phyloP scores from a whole-genome alignment of 2,329 filamentous ascomycete genomes.

The Eurotiales sp. region DNA sequence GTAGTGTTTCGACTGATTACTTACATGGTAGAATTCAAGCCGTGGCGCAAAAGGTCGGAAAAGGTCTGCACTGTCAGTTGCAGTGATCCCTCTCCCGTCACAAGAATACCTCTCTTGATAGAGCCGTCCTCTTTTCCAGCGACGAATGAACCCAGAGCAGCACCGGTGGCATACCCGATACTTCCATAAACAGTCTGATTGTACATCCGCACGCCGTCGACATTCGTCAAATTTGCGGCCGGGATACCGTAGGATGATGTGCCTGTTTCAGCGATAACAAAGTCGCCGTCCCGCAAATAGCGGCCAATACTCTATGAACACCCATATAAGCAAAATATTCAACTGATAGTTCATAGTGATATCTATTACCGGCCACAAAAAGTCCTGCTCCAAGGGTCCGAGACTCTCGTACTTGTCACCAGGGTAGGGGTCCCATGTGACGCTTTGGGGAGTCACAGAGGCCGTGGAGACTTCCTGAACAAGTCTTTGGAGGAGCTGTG shows the following conservation, averaged over 20 bases:
- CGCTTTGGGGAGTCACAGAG: neutral
- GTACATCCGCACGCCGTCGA: conserved; percentile 10
- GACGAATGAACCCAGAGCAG: conserved; percentile 21
- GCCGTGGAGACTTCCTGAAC: neutral
- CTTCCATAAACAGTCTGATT: conserved; percentile 26
- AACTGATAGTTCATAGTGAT: neutral
- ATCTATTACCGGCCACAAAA: conserved; percentile 5
- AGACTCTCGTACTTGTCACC: neutral
- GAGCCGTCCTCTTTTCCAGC: conserved; percentile 20
- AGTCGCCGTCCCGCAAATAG: conserved; percentile 3
- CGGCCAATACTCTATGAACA: neutral
- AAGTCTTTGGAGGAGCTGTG: neutral
- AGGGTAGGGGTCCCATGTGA: conserved; percentile 8
- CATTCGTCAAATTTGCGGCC: neutral
- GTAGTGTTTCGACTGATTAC: too few species aligned
- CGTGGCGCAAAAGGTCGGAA: conserved; percentile 4
- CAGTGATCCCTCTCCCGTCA: conserved; percentile 13
- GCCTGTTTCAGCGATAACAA: conserved; percentile 12
- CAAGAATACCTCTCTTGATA: conserved; percentile 8
- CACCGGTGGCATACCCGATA: conserved; percentile 27
- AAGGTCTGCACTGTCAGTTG: conserved; percentile 13
- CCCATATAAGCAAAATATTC: neutral
- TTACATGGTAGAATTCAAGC: conserved; percentile 8
- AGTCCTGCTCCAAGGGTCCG: conserved; percentile 5
- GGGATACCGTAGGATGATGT: conserved; percentile 7